Percentiles rank a stretch among this genome's conserved stretches.
Evolutionary conservation across 2,329 filamentous ascomycete genomes (phyloP).

Genomic region (Fusarium euwallaceae): DNA sequence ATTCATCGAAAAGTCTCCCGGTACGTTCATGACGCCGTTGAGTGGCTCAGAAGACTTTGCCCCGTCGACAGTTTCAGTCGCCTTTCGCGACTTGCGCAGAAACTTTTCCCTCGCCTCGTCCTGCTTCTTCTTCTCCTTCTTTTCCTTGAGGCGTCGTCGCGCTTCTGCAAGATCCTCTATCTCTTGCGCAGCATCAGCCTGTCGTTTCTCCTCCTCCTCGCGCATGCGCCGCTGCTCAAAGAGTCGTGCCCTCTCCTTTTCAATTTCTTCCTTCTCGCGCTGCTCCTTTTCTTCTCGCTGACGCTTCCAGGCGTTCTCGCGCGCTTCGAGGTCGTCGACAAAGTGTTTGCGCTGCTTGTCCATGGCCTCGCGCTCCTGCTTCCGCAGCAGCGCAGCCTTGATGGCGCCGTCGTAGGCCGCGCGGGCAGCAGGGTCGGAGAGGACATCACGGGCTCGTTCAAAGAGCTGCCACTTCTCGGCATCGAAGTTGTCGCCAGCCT

Average conservation of each 20-base stretch:
- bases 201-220: conserved; percentile 53
- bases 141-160: conserved; percentile 54
- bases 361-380: conserved; percentile 79
- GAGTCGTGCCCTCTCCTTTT: conserved; percentile 54
- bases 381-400: conserved; percentile 77
- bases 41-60: conserved; percentile 45
- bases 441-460: conserved; percentile 87
- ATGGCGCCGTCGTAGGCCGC: conserved; percentile 83
- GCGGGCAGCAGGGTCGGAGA: conserved; percentile 78
- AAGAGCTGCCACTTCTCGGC: conserved; percentile 87
- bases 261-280: conserved; percentile 50
- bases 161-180: conserved; percentile 56
- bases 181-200: conserved; percentile 55
- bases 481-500: conserved; percentile 81
- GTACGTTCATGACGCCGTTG: conserved; percentile 53
- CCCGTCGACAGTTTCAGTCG: conserved; percentile 45
- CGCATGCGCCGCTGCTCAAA: conserved; percentile 55
- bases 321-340: conserved; percentile 86
- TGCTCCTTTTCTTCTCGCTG: conserved; percentile 64
- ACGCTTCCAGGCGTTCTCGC: conserved; percentile 76
- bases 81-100: conserved; percentile 53
- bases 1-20: conserved; percentile 52
- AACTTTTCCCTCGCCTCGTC: conserved; percentile 47
- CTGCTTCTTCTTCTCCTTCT: conserved; percentile 56
- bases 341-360: conserved; percentile 79